Evolutionary conservation across 108 stramenopile species (phyloP), one percentile per base, ranked within the genome.

Genomic region (Cyclotella distinguenda): DNA sequence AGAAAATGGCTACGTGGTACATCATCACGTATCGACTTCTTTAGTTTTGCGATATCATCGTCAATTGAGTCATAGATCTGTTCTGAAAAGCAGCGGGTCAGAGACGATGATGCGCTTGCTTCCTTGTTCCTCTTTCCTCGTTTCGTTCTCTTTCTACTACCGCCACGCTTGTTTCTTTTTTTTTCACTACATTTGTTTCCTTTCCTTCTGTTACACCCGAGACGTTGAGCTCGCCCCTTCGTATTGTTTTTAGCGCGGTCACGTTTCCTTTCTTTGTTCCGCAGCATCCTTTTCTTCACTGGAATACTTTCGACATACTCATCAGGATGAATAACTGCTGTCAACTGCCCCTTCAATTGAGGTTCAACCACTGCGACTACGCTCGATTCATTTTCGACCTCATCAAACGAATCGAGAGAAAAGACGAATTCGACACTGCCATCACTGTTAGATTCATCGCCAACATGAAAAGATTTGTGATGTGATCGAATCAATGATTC

Each of bases 1-100:
- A 66, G 58, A 38, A 72, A 69, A 49, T 79, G 78, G 43, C 51
- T 63, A 21, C 59, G 44, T 27, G 42, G 47, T 13, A 19, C 67
- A 31, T 49, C 68, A 43, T 63, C 52, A 22, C 10, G 21, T 33
- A 79, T 73, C 9, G 34, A 30, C 3, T 55, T 62, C 46, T 38
- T 57, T n/a, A 67, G 34, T 23, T 22, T 32, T 39, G 50, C 66
- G 11, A 63, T 62, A 46, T 75, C 74, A 6, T 27, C 42, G 35
- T 67, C 60, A 30, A 75, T 68, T 27, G 43, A 23, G 49, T 61
- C 52, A 32, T 68, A 67, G 15, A 32, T 62, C 12, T 30, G 31
- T 19, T 30, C 40, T 39, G 68, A 56, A 25, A 69, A 59, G 16
- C 68, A 69, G 25, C 39, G 26, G 11, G 30, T 53, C 32, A 4